Base-by-base conservation (phyloP, 2,329 filamentous ascomycete species). In the Acephala macrosclerotiorum region DNA sequence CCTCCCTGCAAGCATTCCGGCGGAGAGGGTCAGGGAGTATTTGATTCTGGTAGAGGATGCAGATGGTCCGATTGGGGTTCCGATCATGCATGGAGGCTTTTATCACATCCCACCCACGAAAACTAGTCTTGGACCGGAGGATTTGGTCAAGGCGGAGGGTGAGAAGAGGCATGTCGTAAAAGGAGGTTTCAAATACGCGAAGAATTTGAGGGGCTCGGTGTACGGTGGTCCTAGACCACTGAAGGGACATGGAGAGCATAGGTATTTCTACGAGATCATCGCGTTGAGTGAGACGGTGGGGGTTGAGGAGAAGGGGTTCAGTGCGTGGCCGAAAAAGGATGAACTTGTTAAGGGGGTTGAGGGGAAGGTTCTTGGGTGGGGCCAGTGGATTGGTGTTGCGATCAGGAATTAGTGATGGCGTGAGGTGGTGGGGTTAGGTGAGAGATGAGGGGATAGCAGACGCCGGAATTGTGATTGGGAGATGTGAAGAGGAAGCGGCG, bases 231-330 rank as follows among this genome's bases (percentile, higher is more conserved):
- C 76, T 8, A 71, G 66, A 12, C 71, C 77, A 5, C 71, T 75
- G 7, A 66, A 73, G 29, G 76, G 75, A 0, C 76, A 79, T 42
- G 77, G 76, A 14, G 49, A 51, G 5, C 77, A 79, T 66, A 73
- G 76, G 9, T 79, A 77, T 56, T 67, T 77, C 20, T 78, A 72
- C 60, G 74, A 75, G 9, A 68, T 78, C 12, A 64, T 78, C 4
- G 75, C 75, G 6, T 70, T 78, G 35, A 70, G 71, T 5, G 70
- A 72, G 33, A 57, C 60, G 3, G 59, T 78, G 14, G 66, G 66
- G 1, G 25, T 16, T 1, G 49, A 53, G 26, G 49, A 25, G 25
- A 18, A 53, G 3, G 68, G 42, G 16, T 22, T 70, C 0, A 71
- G 73, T 26, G n/a, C 25, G 1, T n/a, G 18, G 4, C 25, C 71